Percentiles rank a stretch among this genome's conserved stretches.
phyloP scores from a whole-genome alignment of 345 rosid species.

The Pelargonium nanum region DNA sequence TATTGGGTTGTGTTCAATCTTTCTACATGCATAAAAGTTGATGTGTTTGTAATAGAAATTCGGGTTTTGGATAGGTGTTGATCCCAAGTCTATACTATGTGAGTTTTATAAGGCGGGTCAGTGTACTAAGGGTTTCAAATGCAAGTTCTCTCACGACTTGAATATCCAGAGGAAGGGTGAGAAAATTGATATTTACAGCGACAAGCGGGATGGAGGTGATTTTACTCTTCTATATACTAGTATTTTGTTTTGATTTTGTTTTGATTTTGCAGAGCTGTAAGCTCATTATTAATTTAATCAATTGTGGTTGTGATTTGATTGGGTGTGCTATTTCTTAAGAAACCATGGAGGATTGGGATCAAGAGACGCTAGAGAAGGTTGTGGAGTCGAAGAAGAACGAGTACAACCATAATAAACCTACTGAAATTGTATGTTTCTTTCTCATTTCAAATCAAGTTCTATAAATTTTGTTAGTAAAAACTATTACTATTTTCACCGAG shows the following conservation, averaged over 20 bases:
- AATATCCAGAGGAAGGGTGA: constrained; percentile 96
- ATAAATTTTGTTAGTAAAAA: too few relatives aligned
- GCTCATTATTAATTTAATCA: constrained; percentile 1
- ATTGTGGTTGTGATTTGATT: constrained; percentile 4
- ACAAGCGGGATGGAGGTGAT: constrained; percentile 76
- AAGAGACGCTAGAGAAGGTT: constrained; percentile 82
- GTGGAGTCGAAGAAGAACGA: constrained; percentile 76
- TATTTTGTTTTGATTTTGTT: constrained; percentile 4
- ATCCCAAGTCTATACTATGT: constrained; percentile 88
- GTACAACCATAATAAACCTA: constrained; percentile 86
- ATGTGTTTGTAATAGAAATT: constrained; percentile 4
- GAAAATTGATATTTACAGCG: constrained; percentile 82
- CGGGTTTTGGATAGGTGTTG: constrained; percentile 52
- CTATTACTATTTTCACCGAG: background rate
- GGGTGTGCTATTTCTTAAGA: constrained; percentile 22
- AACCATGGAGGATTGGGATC: constrained; percentile 97
- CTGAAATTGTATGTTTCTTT: constrained; percentile 61
- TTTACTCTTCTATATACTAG: background rate
- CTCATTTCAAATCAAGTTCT: background rate
- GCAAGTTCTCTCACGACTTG: constrained; percentile 94
- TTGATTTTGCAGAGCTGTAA: background rate
- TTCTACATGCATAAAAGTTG: background rate
- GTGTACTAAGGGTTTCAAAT: constrained; percentile 81
- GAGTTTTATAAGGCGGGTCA: constrained; percentile 89
- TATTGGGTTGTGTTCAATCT: too few relatives aligned